Conservation (phyloP, 1,284 basidiomycete species). For the Sanguinoderma infundibulare region DNA sequence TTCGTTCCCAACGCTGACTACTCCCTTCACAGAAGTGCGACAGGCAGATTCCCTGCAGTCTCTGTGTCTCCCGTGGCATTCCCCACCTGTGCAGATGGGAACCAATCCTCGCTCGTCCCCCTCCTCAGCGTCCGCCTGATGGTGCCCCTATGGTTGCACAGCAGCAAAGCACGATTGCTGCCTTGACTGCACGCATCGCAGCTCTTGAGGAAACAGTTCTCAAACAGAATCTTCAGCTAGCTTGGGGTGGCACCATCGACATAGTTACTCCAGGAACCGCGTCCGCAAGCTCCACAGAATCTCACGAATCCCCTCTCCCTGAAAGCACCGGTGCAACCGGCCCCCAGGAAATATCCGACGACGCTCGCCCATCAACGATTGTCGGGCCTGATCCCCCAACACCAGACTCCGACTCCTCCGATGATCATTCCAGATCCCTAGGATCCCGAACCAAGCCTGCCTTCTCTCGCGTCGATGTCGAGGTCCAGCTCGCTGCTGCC, state of each 20-base stretch:
- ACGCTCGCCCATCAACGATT: background rate
- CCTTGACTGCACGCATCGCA: conserved; percentile 47
- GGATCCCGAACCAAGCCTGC: background rate
- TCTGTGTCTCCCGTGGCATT: conserved; percentile 54
- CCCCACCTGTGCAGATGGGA: conserved; percentile 60
- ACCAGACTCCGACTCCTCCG: background rate
- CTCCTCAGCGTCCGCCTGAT: conserved; percentile 48
- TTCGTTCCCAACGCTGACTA: conserved; percentile 2
- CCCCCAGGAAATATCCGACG: background rate
- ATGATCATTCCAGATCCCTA: background rate
- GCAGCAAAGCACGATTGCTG: conserved; percentile 37
- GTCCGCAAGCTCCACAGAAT: background rate
- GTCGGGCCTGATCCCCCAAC: background rate
- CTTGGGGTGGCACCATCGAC: background rate
- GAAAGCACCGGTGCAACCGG: background rate
- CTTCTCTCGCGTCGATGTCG: conserved; percentile 22
- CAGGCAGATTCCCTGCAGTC: conserved; percentile 53
- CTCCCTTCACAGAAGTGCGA: conserved; percentile 52
- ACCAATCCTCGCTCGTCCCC: conserved; percentile 49
- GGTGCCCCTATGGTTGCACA: conserved; percentile 12
- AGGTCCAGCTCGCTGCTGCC: conserved; percentile 37
- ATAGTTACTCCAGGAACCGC: background rate
- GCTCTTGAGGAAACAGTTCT: conserved; percentile 45
- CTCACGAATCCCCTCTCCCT: background rate
- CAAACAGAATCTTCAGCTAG: conserved; percentile 20